These are phyloP conservation scores for Psilocybe cubensis DNA, from an alignment of 768 basidiomycete genomes.

Conservation along the genomic window DNA sequence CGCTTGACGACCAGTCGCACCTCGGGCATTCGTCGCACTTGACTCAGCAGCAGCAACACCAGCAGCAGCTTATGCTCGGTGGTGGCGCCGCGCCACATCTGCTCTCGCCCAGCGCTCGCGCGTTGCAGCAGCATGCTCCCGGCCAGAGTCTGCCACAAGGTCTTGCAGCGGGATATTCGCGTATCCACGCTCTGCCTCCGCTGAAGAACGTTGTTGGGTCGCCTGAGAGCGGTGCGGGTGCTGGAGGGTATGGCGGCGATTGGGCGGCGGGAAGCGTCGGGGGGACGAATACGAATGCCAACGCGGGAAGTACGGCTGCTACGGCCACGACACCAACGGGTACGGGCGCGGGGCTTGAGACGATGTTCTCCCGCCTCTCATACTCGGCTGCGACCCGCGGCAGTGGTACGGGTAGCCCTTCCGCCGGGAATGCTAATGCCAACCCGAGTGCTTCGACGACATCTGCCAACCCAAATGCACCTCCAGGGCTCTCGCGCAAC, in stretches of 20 bases:
- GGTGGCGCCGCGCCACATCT: constrained; percentile 25
- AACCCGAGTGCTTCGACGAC: too few species aligned
- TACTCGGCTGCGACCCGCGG: constrained; percentile 50
- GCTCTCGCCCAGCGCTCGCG: constrained; percentile 76
- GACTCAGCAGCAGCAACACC: not conserved
- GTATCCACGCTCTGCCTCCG: constrained; percentile 77
- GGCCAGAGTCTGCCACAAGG: constrained; percentile 93
- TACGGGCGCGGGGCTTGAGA: constrained; percentile 38
- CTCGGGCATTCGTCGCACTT: too few species aligned
- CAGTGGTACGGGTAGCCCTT: constrained; percentile 7
- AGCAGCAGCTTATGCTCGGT: not conserved
- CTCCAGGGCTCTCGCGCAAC: constrained; percentile 42
- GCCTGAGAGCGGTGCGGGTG: constrained; percentile 24
- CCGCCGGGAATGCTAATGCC: too few species aligned
- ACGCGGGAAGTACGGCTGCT: too few species aligned
- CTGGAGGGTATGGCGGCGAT: not conserved
- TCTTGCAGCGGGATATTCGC: constrained; percentile 87
- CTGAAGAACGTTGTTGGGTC: constrained; percentile 36
- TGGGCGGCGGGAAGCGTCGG: not conserved
- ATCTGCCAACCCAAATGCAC: constrained; percentile 20
- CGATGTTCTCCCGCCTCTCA: constrained; percentile 58
- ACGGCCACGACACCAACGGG: constrained; percentile 5
- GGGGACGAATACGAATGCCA: not conserved
- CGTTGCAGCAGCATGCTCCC: constrained; percentile 85
- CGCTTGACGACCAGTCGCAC: too few species aligned